Base-by-base conservation (phyloP, 108 stramenopile species). In the Nitzschia sp. region DNA sequence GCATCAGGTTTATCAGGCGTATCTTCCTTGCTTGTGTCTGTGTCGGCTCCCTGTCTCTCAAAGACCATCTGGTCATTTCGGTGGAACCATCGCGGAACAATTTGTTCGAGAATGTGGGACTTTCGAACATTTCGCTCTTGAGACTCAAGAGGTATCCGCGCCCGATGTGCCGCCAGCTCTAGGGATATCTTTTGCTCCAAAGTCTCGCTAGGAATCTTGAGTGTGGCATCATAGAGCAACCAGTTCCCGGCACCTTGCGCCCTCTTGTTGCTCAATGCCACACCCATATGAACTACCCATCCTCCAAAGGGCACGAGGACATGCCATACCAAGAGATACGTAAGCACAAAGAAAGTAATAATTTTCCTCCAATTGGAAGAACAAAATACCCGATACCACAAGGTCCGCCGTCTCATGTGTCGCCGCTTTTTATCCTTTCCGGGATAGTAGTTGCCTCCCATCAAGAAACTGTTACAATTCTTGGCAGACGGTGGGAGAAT, bases 371-470 rank as follows among this genome's bases (percentile, higher is more conserved):
- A 50, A 6, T 79, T 76, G 10, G 80, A 79, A 7, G 84, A 81
- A 53, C 73, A 85, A 41, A 83, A 83, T 29, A 88, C 46, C 9
- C 82, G 71, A 72, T 88, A 83, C 86, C 86, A 88, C 42, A 85
- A 48, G 8, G 82, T 75, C 46, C 63, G 44, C 19, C 78, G 70
- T 44, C 84, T 69, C 24, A 74, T 62, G 53, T 80, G 78, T 12
- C 72, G 57, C 21, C 80, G 65, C 50, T 77, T 71, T 51, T 88
- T 85, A 65, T 88, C 86, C 54, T 86, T 86, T 11, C 86, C 86
- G 3, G 82, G 76, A 67, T 86, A 83, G 44, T 70, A 86, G 37
- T 81, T 63, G 8, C 86, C 86, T 34, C 86, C 86, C 66, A 88
- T 58, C 22, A 88, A 58, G 57, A 88, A 88, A 61, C 57, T 78